Evolutionary conservation across 306 rosid genomes (phyloP).

Genomic region (Hippophae tibetana): DNA sequence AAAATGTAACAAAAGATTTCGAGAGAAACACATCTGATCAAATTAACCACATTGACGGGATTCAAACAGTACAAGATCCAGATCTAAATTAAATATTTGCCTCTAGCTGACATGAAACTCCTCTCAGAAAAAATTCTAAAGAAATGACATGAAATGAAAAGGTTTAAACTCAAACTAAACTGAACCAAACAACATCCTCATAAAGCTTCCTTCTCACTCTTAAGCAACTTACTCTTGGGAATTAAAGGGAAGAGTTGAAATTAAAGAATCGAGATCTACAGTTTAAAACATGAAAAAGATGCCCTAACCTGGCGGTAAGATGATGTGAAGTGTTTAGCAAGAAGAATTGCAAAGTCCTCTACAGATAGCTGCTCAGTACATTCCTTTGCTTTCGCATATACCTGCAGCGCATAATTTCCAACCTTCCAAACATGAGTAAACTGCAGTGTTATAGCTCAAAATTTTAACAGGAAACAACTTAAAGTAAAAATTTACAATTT

Average conservation of each 20-base stretch:
- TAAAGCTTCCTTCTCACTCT: too few species aligned
- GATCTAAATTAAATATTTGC: too few species aligned
- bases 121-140: too few species aligned
- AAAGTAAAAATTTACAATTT: background rate
- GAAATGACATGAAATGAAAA: too few species aligned
- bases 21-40: too few species aligned
- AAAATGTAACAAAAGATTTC: background rate
- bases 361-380: slow-evolving; percentile 53
- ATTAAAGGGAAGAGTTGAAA: background rate
- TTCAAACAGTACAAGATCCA: too few species aligned
- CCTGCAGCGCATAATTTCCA: slow-evolving; percentile 34
- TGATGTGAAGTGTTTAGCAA: slow-evolving; percentile 79
- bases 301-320: slow-evolving; percentile 55
- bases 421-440: slow-evolving; percentile 12
- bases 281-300: background rate
- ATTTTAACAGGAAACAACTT: background rate
- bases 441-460: background rate
- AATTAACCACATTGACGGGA: too few species aligned
- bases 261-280: background rate
- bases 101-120: too few species aligned
- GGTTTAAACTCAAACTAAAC: too few species aligned
- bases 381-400: slow-evolving; percentile 86
- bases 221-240: background rate
- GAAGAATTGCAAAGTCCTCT: slow-evolving; percentile 76
- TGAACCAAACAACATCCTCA: too few species aligned